Percentiles rank a stretch among this genome's conserved stretches.
phyloP scores from a whole-genome alignment of 257 asterid genomes.

The Solanum microdontum region DNA sequence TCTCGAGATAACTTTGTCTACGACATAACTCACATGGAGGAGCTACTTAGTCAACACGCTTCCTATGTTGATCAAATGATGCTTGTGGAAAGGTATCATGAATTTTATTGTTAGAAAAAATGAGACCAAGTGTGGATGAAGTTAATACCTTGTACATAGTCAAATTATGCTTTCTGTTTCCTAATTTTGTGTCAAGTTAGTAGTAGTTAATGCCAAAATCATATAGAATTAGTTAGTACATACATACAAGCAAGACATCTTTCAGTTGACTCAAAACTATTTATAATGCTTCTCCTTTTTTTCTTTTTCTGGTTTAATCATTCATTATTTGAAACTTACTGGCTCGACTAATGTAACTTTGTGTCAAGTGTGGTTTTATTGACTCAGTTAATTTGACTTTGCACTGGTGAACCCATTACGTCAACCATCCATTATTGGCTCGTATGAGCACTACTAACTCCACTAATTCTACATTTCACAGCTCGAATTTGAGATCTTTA shows the following conservation, averaged over 20 bases:
- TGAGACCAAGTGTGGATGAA: neutral
- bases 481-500: neutral
- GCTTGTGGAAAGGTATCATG: neutral
- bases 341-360: neutral
- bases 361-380: too few species aligned
- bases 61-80: neutral
- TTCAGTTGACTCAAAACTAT: neutral
- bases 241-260: neutral
- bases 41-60: constrained; percentile 6
- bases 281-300: neutral
- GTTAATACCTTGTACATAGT: neutral
- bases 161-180: neutral
- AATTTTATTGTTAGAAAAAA: neutral
- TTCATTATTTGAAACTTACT: neutral
- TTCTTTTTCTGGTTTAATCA: neutral
- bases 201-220: neutral
- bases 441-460: neutral
- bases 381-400: neutral
- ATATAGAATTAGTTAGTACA: neutral
- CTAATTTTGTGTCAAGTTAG: neutral
- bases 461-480: neutral
- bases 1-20: neutral
- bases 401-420: neutral
- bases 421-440: too few species aligned
- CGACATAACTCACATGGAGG: neutral